Evolutionary conservation across 176 grass and related monocot species (phyloP), one percentile per base, ranked within the genome.

Genomic region (Cymbopogon citratus): DNA sequence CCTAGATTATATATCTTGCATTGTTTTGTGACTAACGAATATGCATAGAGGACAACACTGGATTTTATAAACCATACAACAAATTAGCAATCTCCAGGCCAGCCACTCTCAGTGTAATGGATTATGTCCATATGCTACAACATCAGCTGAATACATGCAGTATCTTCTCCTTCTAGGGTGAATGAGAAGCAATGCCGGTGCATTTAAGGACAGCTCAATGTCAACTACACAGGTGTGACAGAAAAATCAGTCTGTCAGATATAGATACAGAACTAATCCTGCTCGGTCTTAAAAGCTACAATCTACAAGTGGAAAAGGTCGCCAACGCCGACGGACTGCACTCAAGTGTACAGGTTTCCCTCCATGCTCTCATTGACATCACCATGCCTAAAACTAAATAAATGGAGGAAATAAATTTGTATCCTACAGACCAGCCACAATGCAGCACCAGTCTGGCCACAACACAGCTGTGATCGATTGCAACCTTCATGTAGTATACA

Each of bases 341-440:
- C 73, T 82, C 66, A 28, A 28, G 84, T 86, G 83, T 73, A 73
- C 78, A 66, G 11, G 12, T 81, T 61, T 66, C 57, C 78, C 78
- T 81, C 65, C 57, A 45, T 82, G 43, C 69, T 67, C 79, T 62
- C 65, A 66, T 81, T 81, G 87, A 76, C 78, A 70, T 59, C 71
- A 84, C 23, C 24, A 7, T 19, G 56, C 77, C 88, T 76, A 92
- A 60, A 62, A 41, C 43, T 87, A 81, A 76, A 73, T 62, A 85
- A 92, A 90, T 72, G 76, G 81, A 88, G 82, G 86, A 69, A 83
- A 69, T 70, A 91, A 92, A 81, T 71, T 79, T 33, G 3, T 72
- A 85, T 87, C 70, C 90, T 68, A 83, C 56, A 90, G 73, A 90
- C 77, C 52, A 70, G 78, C 67, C 57, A 19, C 77, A 72, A 74